A percentile compares a stretch with the other conserved stretches of the same genome.
Conservation (phyloP, 176 grass and related monocot species). For the Zea luxurians region DNA sequence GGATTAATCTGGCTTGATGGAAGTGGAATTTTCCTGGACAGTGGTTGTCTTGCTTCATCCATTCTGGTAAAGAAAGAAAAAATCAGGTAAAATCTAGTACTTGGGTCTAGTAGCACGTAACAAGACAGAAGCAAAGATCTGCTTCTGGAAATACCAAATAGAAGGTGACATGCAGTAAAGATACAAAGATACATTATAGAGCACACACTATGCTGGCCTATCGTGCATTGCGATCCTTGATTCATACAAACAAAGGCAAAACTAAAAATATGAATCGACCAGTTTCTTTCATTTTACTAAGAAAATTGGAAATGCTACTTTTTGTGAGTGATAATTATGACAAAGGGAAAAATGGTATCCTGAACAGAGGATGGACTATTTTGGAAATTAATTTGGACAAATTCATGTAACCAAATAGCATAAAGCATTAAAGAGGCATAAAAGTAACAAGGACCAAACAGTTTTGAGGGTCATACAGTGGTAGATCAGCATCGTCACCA, state of each 20-base stretch:
- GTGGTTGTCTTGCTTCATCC: slow-evolving; percentile 93
- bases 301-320: neutral
- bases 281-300: neutral
- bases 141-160: neutral
- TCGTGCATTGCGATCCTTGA: neutral
- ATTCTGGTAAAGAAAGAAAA: slow-evolving; percentile 53
- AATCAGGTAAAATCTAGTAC: neutral
- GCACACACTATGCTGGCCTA: neutral
- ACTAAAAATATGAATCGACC: neutral
- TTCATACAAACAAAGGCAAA: neutral
- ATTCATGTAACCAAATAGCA: neutral
- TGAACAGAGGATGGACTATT: neutral
- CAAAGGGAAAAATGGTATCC: neutral
- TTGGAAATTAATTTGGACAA: neutral
- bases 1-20: slow-evolving; percentile 87
- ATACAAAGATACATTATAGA: neutral
- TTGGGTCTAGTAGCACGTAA: neutral
- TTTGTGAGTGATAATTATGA: neutral
- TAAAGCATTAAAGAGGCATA: neutral
- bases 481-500: slow-evolving; percentile 70
- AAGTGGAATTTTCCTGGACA: slow-evolving; percentile 82
- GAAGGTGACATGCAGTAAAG: neutral
- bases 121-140: neutral
- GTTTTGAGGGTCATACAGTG: slow-evolving; percentile 52
- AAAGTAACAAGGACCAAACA: slow-evolving; percentile 3